These are phyloP conservation scores for Aphanomyces stellatus DNA, from an alignment of 352 stramenopile genomes.

Conservation along the genomic window DNA sequence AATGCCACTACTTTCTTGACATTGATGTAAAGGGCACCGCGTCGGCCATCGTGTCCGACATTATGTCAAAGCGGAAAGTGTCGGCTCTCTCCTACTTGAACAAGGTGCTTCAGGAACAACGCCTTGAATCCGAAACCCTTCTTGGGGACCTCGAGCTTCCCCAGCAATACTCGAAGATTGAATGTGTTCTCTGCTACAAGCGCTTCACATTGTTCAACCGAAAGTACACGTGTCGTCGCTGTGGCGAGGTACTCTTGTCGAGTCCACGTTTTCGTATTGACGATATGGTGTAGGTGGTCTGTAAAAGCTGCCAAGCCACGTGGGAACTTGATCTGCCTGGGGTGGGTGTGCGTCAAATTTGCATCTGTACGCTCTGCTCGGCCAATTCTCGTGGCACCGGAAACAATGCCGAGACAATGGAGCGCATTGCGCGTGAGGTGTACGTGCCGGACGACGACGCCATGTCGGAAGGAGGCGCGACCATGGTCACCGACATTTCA, in stretches of 20 bases:
- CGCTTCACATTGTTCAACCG: conserved; percentile 43
- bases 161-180: conserved; percentile 22
- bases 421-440: not conserved
- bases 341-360: conserved; percentile 61
- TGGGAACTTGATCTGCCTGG: conserved; percentile 77
- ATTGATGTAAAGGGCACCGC: conserved; percentile 9
- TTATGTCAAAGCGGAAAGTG: conserved; percentile 16
- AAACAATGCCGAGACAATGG: not conserved
- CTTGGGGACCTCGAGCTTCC: conserved; percentile 69
- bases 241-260: conserved; percentile 3
- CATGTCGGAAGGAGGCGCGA: not conserved
- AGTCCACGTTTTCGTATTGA: not conserved
- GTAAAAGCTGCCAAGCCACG: conserved; percentile 12
- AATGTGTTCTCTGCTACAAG: conserved; percentile 69
- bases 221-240: conserved; percentile 16
- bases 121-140: conserved; percentile 62
- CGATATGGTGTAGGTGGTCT: conserved; percentile 4
- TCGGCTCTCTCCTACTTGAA: conserved; percentile 34
- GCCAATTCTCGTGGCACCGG: conserved; percentile 21
- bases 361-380: conserved; percentile 79
- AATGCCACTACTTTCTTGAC: conserved; percentile 20
- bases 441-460: not conserved
- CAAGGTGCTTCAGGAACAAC: conserved; percentile 68
- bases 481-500: conserved; percentile 16
- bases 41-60: not conserved